Conservation (phyloP, 2,329 filamentous ascomycete genomes). For the Penicillium janthinellum region DNA sequence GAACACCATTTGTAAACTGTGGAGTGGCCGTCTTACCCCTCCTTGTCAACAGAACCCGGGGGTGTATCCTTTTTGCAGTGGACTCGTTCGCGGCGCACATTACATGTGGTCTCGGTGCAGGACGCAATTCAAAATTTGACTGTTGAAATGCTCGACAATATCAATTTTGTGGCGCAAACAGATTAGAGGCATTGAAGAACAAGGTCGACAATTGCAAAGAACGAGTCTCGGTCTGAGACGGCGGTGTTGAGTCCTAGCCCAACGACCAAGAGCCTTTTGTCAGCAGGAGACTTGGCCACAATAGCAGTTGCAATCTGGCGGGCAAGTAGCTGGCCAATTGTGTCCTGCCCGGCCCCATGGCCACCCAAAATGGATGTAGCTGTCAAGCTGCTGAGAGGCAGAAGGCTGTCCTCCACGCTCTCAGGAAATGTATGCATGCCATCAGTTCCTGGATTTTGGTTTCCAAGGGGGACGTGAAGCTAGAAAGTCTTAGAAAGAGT, state of each 20-base stretch:
- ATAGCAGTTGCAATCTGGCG: constrained; percentile 85
- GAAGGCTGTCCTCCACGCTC: constrained; percentile 56
- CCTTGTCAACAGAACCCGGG: not conserved
- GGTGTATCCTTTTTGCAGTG: not conserved
- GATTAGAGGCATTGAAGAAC: constrained; percentile 44
- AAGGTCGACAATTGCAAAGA: constrained; percentile 48
- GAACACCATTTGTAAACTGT: not conserved
- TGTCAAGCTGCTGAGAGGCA: constrained; percentile 80
- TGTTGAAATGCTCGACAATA: not conserved
- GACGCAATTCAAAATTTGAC: not conserved
- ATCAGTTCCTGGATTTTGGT: constrained; percentile 38
- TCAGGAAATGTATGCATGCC: constrained; percentile 43
- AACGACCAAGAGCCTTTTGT: constrained; percentile 61
- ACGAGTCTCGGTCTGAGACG: constrained; percentile 44
- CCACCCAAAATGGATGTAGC: constrained; percentile 86
- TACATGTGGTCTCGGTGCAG: not conserved
- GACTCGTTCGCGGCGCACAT: not conserved
- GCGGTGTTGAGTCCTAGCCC: constrained; percentile 58
- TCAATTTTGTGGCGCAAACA: not conserved
- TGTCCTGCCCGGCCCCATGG: constrained; percentile 76
- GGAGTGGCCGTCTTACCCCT: too few relatives aligned
- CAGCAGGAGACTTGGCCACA: constrained; percentile 66
- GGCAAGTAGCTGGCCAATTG: constrained; percentile 82
- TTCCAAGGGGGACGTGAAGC: constrained; percentile 38
- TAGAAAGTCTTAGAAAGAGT: constrained; percentile 14